Evolutionary conservation across 2,329 filamentous ascomycete species (phyloP), one percentile per base, ranked within the genome.

Genomic region (Claviceps arundinis): DNA sequence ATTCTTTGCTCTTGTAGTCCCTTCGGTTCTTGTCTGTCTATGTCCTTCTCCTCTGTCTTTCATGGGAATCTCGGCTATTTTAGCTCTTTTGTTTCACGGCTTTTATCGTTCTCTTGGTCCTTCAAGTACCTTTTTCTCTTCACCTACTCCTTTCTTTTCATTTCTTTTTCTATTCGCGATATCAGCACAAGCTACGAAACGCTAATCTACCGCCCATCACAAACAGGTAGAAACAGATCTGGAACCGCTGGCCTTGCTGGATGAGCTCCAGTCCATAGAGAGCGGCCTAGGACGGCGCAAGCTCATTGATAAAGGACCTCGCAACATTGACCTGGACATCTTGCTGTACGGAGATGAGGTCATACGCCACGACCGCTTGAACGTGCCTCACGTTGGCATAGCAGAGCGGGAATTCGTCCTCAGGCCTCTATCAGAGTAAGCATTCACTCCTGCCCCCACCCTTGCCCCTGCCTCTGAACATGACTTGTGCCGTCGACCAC

Each of bases 321-420:
- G 93, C 30, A 95, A 89, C 62, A 95, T 98, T 56, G 93, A 98
- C 62, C 74, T 98, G 14, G 93, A 98, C 62, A 89, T 98, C 47
- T 71, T 97, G 17, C 73, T 96, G 1, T 96, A 95, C 63, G 84
- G 82, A 49, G 70, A 86, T 52, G 70, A 84, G 54, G 71, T 68
- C 3, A 70, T 95, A 50, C 69, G 80, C 42, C 76, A 87, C 57
- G 78, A 85, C 43, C 80, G 89, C 19, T 78, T 98, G n/a, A 84
- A 76, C 26, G 75, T 98, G 30, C 93, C 93, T 11, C 93, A 98
- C 65, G 74, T 80, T 37, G 75, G 87, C 44, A 95, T 98, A 72
- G 71, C 84, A 2, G 93, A 98, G 68, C 79, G 93, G 49, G 90
- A 95, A 66, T 98, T 98, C 65, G 93, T 98, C 41, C 77, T 98